These are phyloP conservation scores for Sclerospora graminicola DNA, from an alignment of 352 stramenopile genomes.

Conservation along the genomic window DNA sequence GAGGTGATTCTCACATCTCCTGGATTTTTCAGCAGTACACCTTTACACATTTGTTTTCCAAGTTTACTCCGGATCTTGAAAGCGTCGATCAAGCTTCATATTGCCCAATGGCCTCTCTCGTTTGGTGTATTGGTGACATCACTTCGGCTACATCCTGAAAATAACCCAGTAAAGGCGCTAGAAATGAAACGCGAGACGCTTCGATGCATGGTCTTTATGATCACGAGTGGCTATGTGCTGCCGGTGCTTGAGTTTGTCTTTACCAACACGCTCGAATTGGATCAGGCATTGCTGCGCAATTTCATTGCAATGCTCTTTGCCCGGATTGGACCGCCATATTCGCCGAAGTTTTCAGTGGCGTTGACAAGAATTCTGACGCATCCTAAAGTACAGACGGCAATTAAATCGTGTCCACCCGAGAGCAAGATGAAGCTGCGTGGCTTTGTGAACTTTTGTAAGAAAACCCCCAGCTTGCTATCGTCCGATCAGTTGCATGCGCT, in stretches of 20 bases:
- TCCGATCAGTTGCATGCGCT: constrained; percentile 60
- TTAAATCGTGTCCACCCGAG: constrained; percentile 69
- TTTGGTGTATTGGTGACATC: constrained; percentile 74
- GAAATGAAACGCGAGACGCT: constrained; percentile 79
- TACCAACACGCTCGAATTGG: constrained; percentile 66
- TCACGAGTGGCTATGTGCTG: constrained; percentile 78
- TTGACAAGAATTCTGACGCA: constrained; percentile 71
- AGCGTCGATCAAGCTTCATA: constrained; percentile 65
- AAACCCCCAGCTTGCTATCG: constrained; percentile 43
- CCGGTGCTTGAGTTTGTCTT: constrained; percentile 78
- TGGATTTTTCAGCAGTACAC: constrained; percentile 73
- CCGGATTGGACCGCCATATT: constrained; percentile 68
- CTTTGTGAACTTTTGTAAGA: constrained; percentile 63
- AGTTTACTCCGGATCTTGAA: constrained; percentile 72
- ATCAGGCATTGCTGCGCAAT: constrained; percentile 77
- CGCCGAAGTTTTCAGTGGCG: constrained; percentile 57
- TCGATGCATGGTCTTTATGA: constrained; percentile 82
- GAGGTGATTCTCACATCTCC: constrained; percentile 64
- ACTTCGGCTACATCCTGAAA: constrained; percentile 57
- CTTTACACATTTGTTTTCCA: constrained; percentile 79
- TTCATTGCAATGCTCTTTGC: constrained; percentile 76
- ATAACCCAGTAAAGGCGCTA: constrained; percentile 79
- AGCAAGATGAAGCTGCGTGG: constrained; percentile 62
- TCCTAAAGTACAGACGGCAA: constrained; percentile 74
- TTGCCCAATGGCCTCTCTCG: constrained; percentile 72